phyloP scores from a whole-genome alignment of 768 basidiomycete genomes.

The Phylloporus arenicola region DNA sequence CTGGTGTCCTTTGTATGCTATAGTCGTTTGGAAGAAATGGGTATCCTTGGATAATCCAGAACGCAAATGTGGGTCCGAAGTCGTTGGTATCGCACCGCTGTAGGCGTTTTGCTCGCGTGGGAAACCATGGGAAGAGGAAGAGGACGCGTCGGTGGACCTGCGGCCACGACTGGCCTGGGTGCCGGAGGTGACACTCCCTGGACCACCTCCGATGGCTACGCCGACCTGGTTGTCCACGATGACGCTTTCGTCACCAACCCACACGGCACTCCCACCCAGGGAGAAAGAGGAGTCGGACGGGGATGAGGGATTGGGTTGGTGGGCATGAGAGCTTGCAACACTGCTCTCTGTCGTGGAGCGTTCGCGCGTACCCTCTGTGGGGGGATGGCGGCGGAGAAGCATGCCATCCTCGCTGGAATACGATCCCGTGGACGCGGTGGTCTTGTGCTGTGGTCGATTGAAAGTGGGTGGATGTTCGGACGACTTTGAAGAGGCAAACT shows the following conservation, averaged over 20 bases:
- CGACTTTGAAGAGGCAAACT: constrained; percentile 43
- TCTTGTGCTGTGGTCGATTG: constrained; percentile 35
- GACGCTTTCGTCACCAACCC: constrained; percentile 74
- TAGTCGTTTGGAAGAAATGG: constrained; percentile 85
- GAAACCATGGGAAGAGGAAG: constrained; percentile 48
- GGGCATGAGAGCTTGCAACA: constrained; percentile 27
- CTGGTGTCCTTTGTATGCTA: constrained; percentile 76
- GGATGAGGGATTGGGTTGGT: constrained; percentile 39
- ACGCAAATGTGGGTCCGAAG: constrained; percentile 44
- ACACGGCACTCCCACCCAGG: constrained; percentile 75
- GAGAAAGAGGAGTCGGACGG: constrained; percentile 73
- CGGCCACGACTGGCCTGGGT: constrained; percentile 48
- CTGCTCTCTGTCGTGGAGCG: constrained; percentile 39
- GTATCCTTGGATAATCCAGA: constrained; percentile 73
- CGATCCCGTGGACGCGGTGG: constrained; percentile 55
- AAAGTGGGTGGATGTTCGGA: constrained; percentile 7
- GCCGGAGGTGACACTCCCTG: constrained; percentile 42
- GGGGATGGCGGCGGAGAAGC: constrained; percentile 35
- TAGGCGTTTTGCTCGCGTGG: constrained; percentile 38
- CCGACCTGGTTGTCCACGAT: constrained; percentile 40
- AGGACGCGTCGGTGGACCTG: constrained; percentile 69
- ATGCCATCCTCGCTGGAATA: constrained; percentile 67
- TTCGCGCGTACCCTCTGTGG: constrained; percentile 30
- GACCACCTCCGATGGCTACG: constrained; percentile 38
- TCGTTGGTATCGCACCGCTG: constrained; percentile 35